Evolutionary conservation across 768 basidiomycete genomes (phyloP).

Genomic region (Gloeostereum incarnatum): DNA sequence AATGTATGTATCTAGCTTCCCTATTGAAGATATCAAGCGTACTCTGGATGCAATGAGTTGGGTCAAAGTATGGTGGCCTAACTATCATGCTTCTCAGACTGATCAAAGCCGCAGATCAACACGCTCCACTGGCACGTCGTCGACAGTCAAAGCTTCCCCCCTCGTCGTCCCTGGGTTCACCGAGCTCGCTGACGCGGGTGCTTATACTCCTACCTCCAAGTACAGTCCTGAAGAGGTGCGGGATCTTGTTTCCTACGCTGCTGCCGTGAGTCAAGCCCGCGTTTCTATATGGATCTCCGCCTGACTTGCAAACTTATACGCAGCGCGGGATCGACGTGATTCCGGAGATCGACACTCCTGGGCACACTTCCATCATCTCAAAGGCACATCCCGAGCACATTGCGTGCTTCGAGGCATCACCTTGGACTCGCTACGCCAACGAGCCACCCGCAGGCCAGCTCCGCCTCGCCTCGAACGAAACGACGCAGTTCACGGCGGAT

Average conservation of each 20-base stretch:
- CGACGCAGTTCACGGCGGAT: constrained; percentile 46
- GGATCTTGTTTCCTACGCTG: constrained; percentile 59
- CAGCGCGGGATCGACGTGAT: constrained; percentile 70
- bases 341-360: constrained; percentile 78
- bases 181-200: constrained; percentile 51
- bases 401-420: constrained; percentile 50
- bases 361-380: constrained; percentile 65
- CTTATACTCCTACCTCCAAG: constrained; percentile 47
- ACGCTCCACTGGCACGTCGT: constrained; percentile 81
- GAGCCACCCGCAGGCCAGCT: constrained; percentile 84
- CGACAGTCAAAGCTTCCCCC: constrained; percentile 78
- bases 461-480: constrained; percentile 53
- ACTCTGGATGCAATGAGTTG: constrained; percentile 71
- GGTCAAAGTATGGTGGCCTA: constrained; percentile 41
- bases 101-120: constrained; percentile 37
- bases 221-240: constrained; percentile 52
- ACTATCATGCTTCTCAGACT: not conserved
- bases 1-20: constrained; percentile 33
- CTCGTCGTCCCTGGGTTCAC: constrained; percentile 53
- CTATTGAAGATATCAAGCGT: constrained; percentile 53
- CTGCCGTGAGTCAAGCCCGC: constrained; percentile 36
- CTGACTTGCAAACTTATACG: not conserved
- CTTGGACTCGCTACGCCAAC: constrained; percentile 53
- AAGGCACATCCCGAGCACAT: constrained; percentile 63
- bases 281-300: not conserved